Conservation (phyloP, 108 stramenopile genomes). For the Pseudonitzschia multiseries region DNA sequence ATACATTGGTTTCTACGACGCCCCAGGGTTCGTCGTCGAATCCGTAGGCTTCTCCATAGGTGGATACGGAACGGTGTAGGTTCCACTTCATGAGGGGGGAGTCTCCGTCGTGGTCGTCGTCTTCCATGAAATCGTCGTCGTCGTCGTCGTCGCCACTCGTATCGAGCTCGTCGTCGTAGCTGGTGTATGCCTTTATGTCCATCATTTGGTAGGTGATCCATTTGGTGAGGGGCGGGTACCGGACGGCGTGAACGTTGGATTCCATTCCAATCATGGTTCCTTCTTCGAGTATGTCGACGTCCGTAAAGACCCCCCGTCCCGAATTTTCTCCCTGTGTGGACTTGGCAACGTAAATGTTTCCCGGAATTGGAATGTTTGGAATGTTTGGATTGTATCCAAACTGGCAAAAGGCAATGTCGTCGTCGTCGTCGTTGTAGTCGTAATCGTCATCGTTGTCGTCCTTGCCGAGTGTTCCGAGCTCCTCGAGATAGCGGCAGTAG, state of each 20-base stretch:
- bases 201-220: not conserved
- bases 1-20: not conserved
- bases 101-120: not conserved
- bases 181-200: not conserved
- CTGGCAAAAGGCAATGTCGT: not conserved
- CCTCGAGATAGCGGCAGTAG: not conserved
- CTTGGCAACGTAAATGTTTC: slow-evolving; percentile 11
- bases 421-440: not conserved
- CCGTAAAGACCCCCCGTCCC: slow-evolving; percentile 37
- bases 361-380: slow-evolving; percentile 3
- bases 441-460: not conserved
- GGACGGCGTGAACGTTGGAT: not conserved
- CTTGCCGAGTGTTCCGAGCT: not conserved
- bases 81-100: slow-evolving; percentile 3
- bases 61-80: not conserved
- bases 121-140: not conserved
- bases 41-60: slow-evolving; percentile 17
- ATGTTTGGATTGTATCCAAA: slow-evolving; percentile 8
- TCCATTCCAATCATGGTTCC: slow-evolving; percentile 21
- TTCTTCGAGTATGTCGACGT: slow-evolving; percentile 21
- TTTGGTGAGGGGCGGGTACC: not conserved
- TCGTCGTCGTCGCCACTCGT: not conserved
- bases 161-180: not conserved
- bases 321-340: slow-evolving; percentile 23
- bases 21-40: slow-evolving; percentile 10